These are phyloP conservation scores for Leptoxyphium fumago DNA, from an alignment of 2,329 filamentous ascomycete genomes.

Conservation along the genomic window DNA sequence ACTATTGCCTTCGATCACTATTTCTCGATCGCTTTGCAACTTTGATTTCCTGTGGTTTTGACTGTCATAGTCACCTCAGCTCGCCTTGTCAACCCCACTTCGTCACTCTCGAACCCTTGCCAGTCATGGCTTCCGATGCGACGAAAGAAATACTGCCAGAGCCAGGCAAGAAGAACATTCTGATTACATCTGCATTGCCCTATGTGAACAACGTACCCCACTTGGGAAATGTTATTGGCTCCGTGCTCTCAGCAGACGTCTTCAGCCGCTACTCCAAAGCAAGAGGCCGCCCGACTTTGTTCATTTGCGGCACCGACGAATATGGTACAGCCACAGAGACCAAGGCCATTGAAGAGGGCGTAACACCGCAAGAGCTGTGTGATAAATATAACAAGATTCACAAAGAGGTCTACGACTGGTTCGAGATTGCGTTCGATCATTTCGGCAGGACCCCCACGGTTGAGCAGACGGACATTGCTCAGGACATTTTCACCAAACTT, in stretches of 20 bases:
- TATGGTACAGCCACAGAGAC: constrained; percentile 95
- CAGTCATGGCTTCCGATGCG: constrained; percentile 5
- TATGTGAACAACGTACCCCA: constrained; percentile 68
- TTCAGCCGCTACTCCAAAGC: constrained; percentile 59
- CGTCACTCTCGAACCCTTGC: neutral
- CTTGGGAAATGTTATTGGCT: constrained; percentile 77
- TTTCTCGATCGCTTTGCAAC: too few relatives aligned
- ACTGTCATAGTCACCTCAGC: too few relatives aligned
- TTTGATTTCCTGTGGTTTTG: too few relatives aligned
- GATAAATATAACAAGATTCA: constrained; percentile 86
- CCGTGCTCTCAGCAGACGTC: constrained; percentile 77
- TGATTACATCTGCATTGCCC: constrained; percentile 82
- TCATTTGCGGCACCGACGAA: constrained; percentile 79
- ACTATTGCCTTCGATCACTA: too few relatives aligned
- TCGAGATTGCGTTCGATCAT: constrained; percentile 85
- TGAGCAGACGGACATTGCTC: constrained; percentile 83
- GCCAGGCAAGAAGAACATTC: constrained; percentile 60
- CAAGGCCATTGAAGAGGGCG: constrained; percentile 76
- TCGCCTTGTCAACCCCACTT: neutral
- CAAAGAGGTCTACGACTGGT: constrained; percentile 88
- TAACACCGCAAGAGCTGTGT: constrained; percentile 72
- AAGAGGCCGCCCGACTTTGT: constrained; percentile 65
- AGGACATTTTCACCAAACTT: constrained; percentile 79
- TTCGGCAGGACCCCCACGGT: constrained; percentile 85
- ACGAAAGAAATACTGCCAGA: constrained; percentile 31